Evolutionary conservation across 176 grass and related monocot genomes (phyloP).

Genomic region (Ensete ventricosum): DNA sequence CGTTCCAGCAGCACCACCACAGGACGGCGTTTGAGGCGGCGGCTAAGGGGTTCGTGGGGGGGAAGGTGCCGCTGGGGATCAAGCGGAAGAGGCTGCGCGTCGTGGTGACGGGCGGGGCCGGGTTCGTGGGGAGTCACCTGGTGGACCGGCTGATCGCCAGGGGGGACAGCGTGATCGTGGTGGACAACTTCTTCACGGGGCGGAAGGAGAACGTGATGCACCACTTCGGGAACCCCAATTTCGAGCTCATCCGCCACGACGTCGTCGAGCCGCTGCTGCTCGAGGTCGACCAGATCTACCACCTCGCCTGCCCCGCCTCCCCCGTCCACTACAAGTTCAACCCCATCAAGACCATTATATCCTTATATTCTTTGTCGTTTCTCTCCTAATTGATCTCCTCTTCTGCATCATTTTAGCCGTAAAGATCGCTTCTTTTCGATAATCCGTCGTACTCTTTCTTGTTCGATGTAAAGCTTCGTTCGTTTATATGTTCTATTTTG

Average conservation of each 20-base stretch:
- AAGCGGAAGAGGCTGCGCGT: conserved; percentile 67
- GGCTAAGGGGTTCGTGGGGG: conserved; percentile 44
- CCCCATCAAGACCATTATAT: conserved; percentile 97
- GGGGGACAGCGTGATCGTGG: conserved; percentile 87
- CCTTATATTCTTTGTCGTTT: conserved; percentile 30
- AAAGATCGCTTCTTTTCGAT: background rate
- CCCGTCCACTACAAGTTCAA: conserved; percentile 98
- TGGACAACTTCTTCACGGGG: conserved; percentile 95
- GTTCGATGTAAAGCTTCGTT: background rate
- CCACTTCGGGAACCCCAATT: conserved; percentile 69
- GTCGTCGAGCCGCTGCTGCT: conserved; percentile 91
- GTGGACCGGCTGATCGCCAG: conserved; percentile 71
- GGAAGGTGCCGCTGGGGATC: conserved; percentile 73
- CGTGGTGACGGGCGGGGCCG: conserved; percentile 79
- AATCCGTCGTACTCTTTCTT: background rate
- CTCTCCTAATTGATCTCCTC: background rate
- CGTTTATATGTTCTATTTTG: background rate
- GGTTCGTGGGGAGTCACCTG: conserved; percentile 85
- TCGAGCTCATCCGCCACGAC: conserved; percentile 94
- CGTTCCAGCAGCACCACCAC: background rate
- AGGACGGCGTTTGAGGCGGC: conserved; percentile 2
- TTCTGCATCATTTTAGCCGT: background rate
- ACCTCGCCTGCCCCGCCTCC: conserved; percentile 84
- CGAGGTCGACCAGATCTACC: conserved; percentile 98
- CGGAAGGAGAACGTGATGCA: conserved; percentile 87